Conservation (phyloP, 148 eudicot genomes). For the Rhododendron kiyosumense region DNA sequence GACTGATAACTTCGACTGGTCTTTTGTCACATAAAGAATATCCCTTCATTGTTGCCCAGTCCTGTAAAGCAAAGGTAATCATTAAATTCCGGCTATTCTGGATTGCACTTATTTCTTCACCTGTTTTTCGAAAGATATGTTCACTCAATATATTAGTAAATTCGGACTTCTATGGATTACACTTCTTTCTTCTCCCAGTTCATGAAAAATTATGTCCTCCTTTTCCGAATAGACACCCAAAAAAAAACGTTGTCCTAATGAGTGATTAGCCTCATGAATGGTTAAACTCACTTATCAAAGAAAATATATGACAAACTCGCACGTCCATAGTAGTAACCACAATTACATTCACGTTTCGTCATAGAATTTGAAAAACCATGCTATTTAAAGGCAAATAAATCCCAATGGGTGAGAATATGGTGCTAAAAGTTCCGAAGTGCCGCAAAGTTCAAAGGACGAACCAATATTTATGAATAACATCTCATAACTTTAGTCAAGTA, state of each 20-base stretch:
- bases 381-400: not conserved
- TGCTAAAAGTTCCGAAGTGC: not conserved
- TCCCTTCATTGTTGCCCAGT: not conserved
- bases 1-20: not conserved
- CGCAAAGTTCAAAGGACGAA: not conserved
- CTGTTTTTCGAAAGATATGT: not conserved
- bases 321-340: not conserved
- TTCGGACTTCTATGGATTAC: not conserved
- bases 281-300: not conserved
- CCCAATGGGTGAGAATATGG: not conserved
- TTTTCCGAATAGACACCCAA: too few species aligned
- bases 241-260: not conserved
- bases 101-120: not conserved
- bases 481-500: not conserved
- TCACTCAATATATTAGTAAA: not conserved
- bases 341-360: not conserved
- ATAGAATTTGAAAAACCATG: not conserved
- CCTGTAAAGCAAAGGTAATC: not conserved
- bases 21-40: not conserved
- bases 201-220: too few species aligned
- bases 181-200: not conserved
- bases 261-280: not conserved
- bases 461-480: not conserved
- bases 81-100: not conserved
- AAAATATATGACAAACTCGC: not conserved